phyloP scores from a whole-genome alignment of 257 asterid genomes.

The Plantago ovata region DNA sequence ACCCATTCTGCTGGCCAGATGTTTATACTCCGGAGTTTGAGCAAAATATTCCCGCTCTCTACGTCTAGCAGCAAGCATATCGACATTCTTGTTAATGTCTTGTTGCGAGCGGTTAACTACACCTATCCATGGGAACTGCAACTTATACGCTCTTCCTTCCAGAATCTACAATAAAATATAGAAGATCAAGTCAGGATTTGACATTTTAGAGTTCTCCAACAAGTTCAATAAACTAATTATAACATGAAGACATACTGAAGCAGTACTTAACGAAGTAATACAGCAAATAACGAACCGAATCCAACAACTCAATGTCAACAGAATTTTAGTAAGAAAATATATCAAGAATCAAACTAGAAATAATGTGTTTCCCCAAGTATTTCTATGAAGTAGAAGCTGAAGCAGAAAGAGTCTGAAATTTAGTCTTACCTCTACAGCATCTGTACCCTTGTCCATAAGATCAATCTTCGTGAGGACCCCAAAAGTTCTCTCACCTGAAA shows the following conservation, averaged over 20 bases:
- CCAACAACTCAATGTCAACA: not conserved
- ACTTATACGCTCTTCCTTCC: conserved; percentile 86
- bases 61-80: conserved; percentile 97
- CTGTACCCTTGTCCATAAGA: conserved; percentile 99
- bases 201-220: conserved; percentile 5
- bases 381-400: not conserved
- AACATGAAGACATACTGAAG: too few species aligned
- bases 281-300: too few species aligned
- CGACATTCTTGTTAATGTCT: conserved; percentile 90
- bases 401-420: conserved; percentile 15
- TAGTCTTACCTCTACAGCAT: conserved; percentile 81
- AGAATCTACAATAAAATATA: conserved; percentile 47
- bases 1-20: conserved; percentile 86
- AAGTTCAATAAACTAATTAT: too few species aligned
- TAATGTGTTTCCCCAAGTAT: too few species aligned
- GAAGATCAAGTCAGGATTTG: conserved; percentile 19
- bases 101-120: conserved; percentile 96
- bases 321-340: not conserved
- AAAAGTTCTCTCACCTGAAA: conserved; percentile 88
- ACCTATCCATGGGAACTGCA: conserved; percentile 98
- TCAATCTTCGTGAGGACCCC: conserved; percentile 86
- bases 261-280: too few species aligned
- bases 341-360: not conserved
- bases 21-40: conserved; percentile 87
- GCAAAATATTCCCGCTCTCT: conserved; percentile 90